Base-by-base conservation (phyloP, 805 yeast species). In the Grigorovia jiainica region DNA sequence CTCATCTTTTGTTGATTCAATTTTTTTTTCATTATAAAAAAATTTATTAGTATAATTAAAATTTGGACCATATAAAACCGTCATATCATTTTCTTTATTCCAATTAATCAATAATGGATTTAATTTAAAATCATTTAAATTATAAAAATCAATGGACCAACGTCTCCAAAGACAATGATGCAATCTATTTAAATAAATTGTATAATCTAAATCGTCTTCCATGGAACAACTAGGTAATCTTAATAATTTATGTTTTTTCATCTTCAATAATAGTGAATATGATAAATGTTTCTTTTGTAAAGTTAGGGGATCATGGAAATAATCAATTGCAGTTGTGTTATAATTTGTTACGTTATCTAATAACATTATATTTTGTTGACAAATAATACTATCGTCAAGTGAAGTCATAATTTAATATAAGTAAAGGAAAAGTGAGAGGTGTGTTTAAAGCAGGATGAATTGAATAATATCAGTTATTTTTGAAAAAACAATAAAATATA, bases 101-200 rank as follows among this genome's bases (percentile, higher is more conserved):
- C 98, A 90, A 63, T 92, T 89, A 42, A 90, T 81, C 23, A 72
- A 71, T 47, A 85, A 82, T 2, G 98, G 97, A 20, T 87, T 73
- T 8, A 87, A 77, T 10, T 95, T 87, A 3, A 21, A 9, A 11
- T 76, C 68, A 23, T 66, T 59, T 36, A 79, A 63, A 21, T 76
- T 69, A 49, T 75, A 72, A 50, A 82, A 74, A 40, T 84, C 71
- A 63, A 89, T 87, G 11, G 90, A 82, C 97, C 97, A 90, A 16
- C 95, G 87, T 57, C 97, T 73, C 97, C 97, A 90, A 39, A 85
- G 72, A 13, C 95, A 90, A 54, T 84, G 84, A 55, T 84, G 89
- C 36, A 84, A 66, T 38, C 95, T 64, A 24, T 57, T 47, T 29
- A 65, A 47, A 42, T 66, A 64, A 40, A 53, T 46, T n/a, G 42